Evolutionary conservation across 78 protist genomes (phyloP), one percentile per base, ranked within the genome.

Genomic region (Cyanophora paradoxa): DNA sequence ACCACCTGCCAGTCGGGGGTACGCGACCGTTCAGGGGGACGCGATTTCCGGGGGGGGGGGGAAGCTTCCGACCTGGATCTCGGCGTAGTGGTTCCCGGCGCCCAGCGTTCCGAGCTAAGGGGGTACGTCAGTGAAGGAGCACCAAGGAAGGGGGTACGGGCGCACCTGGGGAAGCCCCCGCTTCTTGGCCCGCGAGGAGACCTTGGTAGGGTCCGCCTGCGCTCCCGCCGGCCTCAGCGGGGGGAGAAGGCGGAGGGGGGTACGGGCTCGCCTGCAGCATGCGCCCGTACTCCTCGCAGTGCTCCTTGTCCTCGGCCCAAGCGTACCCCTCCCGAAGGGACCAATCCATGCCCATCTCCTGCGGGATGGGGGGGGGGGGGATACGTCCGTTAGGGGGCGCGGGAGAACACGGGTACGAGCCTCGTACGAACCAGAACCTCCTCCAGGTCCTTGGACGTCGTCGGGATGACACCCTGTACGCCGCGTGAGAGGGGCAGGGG

Each of bases 71-170:
- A 77, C 82, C 46, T 91, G 94, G 0, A 92, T 77, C 82, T 93
- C 98, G 1, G 82, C 72, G 86, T 92, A 95, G 82, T 95, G 98
- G 77, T 95, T 95, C 42, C 98, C 98, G 0, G 97, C 91, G 26
- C 95, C 95, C 34, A 92, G 86, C 24, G 95, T 92, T 11, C 95
- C 95, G 37, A 89, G 75, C 66, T 81, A 13, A 16, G 13, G 52
- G 52, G 13, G 52, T 44, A 16, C n/a, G 52, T 10, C n/a, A 16
- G 52, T 44, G 52, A 16, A 44, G 52, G 52, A 44, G 52, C 10
- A 13, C 52, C 52, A 44, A 16, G 52, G 52, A 10, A 44, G 13
- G n/a, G 52, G 52, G 37, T 17, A 6, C 50, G 37, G 7, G 37
- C 74, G 69, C 33, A 78, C 33, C 74, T 86, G 98, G 0, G 95